Base-by-base conservation (phyloP, 1,284 basidiomycete genomes). In the Malassezia furfur region DNA sequence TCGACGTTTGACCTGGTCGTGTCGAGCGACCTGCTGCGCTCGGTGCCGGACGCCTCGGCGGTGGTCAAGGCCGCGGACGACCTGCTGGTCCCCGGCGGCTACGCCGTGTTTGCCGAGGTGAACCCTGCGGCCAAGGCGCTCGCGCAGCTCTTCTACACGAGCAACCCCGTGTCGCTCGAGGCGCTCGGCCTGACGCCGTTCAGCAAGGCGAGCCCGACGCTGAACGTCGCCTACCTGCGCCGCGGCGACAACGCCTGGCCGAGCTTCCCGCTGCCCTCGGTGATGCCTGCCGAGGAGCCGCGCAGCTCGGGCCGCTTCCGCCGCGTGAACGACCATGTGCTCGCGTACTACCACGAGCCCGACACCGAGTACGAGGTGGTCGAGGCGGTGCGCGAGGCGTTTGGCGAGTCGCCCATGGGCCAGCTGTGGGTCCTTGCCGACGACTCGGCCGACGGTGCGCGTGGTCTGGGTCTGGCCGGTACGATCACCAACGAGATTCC, bases 351-450 rank as follows among this genome's bases (percentile, higher is more conserved):
- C 46, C 50, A 57, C 45, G n/a, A 41, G 38, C 46, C 47, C 17
- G 55, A 52, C 38, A 52, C 50, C 14, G 55, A 57, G 38, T 37
- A 49, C 28, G 14, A 48, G 44, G 40, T 57, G 2, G 39, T 43
- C 5, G 19, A 35, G 4, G 50, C 50, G 3, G 36, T 57, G 19
- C 15, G 30, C n/a, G 39, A 57, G 37, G 38, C 30, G n/a, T 57
- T 35, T 21, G 43, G 44, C 38, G 38, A 43, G 11, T 39, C 40
- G 21, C 52, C 57, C 11, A 34, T 50, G 12, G 57, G 57, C 41
- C 53, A 50, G n/a, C 17, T 58, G 21, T 58, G 57, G 57, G 49
- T 58, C 22, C 30, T 58, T 11, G 36, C 51, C 8, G 52, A 58
- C 44, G 57, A 58, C 41, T 47, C 47, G 12, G 43, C 32, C 35